phyloP scores from a whole-genome alignment of 441 rosid species.

The Isatis lusitanica region DNA sequence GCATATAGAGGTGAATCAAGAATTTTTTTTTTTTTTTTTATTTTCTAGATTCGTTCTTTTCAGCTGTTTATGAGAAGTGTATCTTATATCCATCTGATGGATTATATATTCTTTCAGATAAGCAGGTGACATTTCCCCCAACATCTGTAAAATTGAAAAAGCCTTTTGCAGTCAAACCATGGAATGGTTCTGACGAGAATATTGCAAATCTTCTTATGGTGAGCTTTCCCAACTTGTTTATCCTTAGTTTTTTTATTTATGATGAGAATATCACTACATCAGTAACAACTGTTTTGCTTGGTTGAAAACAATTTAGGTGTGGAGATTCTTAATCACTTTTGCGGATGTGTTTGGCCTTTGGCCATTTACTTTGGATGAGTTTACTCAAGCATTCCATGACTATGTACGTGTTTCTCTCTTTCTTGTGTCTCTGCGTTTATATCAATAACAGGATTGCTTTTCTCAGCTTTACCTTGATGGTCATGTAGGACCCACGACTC shows the following conservation, averaged over 20 bases:
- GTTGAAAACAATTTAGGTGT: slow-evolving; percentile 51
- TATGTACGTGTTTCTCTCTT: slow-evolving; percentile 46
- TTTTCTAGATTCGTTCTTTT: neutral
- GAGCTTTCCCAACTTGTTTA: slow-evolving; percentile 32
- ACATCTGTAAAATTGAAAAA: slow-evolving; percentile 55
- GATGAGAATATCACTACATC: neutral
- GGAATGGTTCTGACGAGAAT: slow-evolving; percentile 80
- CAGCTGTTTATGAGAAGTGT: neutral
- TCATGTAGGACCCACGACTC: slow-evolving; percentile 68
- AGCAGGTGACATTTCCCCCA: slow-evolving; percentile 64
- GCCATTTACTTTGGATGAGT: slow-evolving; percentile 93
- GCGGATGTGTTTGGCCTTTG: slow-evolving; percentile 80
- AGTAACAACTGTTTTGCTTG: neutral
- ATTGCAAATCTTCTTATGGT: slow-evolving; percentile 89
- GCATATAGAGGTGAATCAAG: slow-evolving; percentile 60
- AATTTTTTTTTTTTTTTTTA: neutral
- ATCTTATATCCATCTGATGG: slow-evolving; percentile 10
- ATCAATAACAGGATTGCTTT: slow-evolving; percentile 18
- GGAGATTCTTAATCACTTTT: slow-evolving; percentile 86
- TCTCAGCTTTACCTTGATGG: slow-evolving; percentile 22
- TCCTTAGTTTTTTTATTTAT: neutral
- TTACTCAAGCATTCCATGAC: slow-evolving; percentile 85
- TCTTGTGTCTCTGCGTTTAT: neutral
- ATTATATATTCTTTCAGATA: slow-evolving; percentile 50
- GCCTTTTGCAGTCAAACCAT: slow-evolving; percentile 71